These are phyloP conservation scores for Nepenthes mirabilis DNA, from an alignment of 148 eudicot species.

Conservation along the genomic window DNA sequence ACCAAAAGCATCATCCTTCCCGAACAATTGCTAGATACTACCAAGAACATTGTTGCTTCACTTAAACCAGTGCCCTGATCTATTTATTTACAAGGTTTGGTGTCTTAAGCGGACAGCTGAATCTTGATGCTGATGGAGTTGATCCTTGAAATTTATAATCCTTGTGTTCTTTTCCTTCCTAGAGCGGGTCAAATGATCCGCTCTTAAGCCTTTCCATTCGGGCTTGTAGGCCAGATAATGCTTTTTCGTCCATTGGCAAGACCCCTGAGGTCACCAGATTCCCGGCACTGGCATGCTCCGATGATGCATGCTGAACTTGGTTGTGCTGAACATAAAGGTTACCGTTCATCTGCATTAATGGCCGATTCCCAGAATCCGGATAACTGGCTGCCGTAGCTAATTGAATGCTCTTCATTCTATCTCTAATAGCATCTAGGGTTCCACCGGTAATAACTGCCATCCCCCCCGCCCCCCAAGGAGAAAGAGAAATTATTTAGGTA, in stretches of 20 bases:
- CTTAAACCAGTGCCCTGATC: too few relatives aligned
- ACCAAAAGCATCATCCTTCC: too few relatives aligned
- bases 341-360: constrained; percentile 48
- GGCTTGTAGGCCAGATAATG: constrained; percentile 93
- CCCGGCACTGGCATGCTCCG: constrained; percentile 23
- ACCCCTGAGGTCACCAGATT: constrained; percentile 54
- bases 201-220: constrained; percentile 96
- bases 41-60: too few relatives aligned
- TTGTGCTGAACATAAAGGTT: constrained; percentile 19
- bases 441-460: constrained; percentile 46
- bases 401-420: constrained; percentile 91
- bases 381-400: constrained; percentile 59
- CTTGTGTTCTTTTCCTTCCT: constrained; percentile 4
- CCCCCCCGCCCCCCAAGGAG: background rate
- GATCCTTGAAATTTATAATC: background rate
- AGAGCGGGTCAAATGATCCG: constrained; percentile 71
- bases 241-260: constrained; percentile 94
- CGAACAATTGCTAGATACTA: too few relatives aligned
- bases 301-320: constrained; percentile 19
- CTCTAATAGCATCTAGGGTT: constrained; percentile 82
- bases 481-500: too few relatives aligned
- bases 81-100: constrained; percentile 15
- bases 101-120: constrained; percentile 5
- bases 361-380: constrained; percentile 46
- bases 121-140: constrained; percentile 4